Base-by-base conservation (phyloP, 2,329 filamentous ascomycete genomes). In the Coniochaeta ligniaria region DNA sequence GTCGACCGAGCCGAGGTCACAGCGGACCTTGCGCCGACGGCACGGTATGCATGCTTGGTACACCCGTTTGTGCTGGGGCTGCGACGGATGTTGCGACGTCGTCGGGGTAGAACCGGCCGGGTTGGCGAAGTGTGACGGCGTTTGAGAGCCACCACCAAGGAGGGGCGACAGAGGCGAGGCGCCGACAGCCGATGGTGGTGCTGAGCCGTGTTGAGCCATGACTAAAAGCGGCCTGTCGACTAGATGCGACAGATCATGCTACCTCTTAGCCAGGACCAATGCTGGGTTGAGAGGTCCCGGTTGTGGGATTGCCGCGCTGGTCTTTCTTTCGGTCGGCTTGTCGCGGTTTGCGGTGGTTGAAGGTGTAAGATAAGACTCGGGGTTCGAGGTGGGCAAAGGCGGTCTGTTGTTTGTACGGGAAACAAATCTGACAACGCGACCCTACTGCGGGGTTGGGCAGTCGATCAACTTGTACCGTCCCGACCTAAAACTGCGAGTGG, bases 1-100 rank as follows among this genome's bases (percentile, higher is more conserved):
- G 76, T 98, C 95, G 71, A 98, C 94, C 69, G 88, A 89, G 61
- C 84, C 84, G 7, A 87, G 75, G 65, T 86, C 83, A 72, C 83
- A 86, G 62, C 84, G 80, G 28, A 87, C 83, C 71, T 87, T 87
- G 65, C 83, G 79, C 3, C 83, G 80, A 20, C 83, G 82, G 64
- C 83, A 86, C 7, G 83, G 83, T 57, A 86, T 86, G 69, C 83
- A 86, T 33, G 83, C 83, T 68, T 86, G 83, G 64, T 86, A 86
- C 64, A 86, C 83, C 59, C 83, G 82, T 72, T 85, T 85, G 70
- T 86, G 82, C 66, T 82, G 80, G 26, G 65, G n/a, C 26, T 47
- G 59, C 20, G 45, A n/a, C 28, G 57, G 52, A 38, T 63, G 62
- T 60, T 56, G 61, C 36, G 64, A 47, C 31, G 65, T 50, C 41